Base-by-base conservation (phyloP, 495 filamentous ascomycete species). In the Lasiosphaeriaceae sp. region DNA sequence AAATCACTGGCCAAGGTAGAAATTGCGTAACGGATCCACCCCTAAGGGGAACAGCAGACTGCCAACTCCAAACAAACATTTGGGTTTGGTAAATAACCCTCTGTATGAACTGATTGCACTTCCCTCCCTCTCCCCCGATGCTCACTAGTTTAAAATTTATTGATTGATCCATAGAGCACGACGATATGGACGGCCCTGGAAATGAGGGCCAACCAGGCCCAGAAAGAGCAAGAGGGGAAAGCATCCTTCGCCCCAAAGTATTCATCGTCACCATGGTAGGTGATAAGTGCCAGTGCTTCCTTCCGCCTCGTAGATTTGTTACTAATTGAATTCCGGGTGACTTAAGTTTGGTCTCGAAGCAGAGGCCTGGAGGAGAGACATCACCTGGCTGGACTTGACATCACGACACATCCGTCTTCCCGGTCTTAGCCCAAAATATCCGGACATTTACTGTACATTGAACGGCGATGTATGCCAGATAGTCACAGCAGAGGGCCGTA, bases 271-370 rank as follows among this genome's bases (percentile, higher is more conserved):
- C 26, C 20, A 55, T 55, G 52, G 52, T 55, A 11, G 21, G 41
- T 6, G n/a, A n/a, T n/a, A 31, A 47, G 2, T 23, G 41, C 43
- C 11, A n/a, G n/a, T 47, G 3, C 16, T 2, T 1, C 11, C 44
- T 43, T 2, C 26, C 14, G 14, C 37, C 19, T 47, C 2, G 43
- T 6, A 9, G 23, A 22, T 7, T 21, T 6, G 11, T 22, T 2
- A 37, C 22, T 55, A 20, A 47, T 47, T 41, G 37, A 41, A 7
- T 3, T 41, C 12, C 31, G 31, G 12, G 31, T 16, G 2, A 45
- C 21, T 26, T 24, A 35, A 55, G 52, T 55, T 55, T 55, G 52
- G 52, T n/a, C 52, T 55, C 31, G 52, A 55, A 39, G 52, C 52
- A 31, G 52, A 47, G 12, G 52, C 17, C 11, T 55, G 52, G 52